Base-by-base conservation (phyloP, 768 basidiomycete species). In the Hirschioporus abietinus region DNA sequence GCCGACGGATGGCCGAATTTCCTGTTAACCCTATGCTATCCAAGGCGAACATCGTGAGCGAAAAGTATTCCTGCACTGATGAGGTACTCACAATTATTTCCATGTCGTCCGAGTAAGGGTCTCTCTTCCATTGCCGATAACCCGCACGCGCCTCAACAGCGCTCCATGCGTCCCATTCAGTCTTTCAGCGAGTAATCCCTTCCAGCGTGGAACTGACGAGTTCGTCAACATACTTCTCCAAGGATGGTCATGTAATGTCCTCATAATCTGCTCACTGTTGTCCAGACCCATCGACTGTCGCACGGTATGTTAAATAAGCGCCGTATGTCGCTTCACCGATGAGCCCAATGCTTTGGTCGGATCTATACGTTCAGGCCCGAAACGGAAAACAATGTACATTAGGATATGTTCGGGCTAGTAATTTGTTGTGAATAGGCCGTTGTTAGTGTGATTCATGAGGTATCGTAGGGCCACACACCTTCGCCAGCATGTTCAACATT, bases 1-100 rank as follows among this genome's bases (percentile, higher is more conserved):
- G 97, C 1, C 84, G 97, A 67, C 81, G 96, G 65, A 99, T 99
- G 97, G 96, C 96, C 0, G 97, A 99, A 75, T 99, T 99, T 78
- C 97, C 95, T 10, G 95, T 99, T 23, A 97, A 99, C 73, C 97
- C 97, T 7, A 97, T 97, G 91, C 78, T 99, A 71, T 94, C 92
- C 25, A 99, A 98, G 77, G 89, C 91, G 6, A 96, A 99, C 75
- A 95, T 99, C 68, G 91, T 93, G 60, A 97, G 95, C 74, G 97
- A 99, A 75, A 85, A 91, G 66, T 99, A 94, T 76, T 82, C 84
- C 15, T 98, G 96, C 76, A 98, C 96, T 3, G 96, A 99, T 73
- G 97, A 99, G 85, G 95, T 94, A 74, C 82, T 99, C 64, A 97
- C 97, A 0, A 98, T 99, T 71, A 96, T 98, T 66, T 86, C 96